Base-by-base conservation (phyloP, 345 rosid genomes). In the Boechera retrofracta region DNA sequence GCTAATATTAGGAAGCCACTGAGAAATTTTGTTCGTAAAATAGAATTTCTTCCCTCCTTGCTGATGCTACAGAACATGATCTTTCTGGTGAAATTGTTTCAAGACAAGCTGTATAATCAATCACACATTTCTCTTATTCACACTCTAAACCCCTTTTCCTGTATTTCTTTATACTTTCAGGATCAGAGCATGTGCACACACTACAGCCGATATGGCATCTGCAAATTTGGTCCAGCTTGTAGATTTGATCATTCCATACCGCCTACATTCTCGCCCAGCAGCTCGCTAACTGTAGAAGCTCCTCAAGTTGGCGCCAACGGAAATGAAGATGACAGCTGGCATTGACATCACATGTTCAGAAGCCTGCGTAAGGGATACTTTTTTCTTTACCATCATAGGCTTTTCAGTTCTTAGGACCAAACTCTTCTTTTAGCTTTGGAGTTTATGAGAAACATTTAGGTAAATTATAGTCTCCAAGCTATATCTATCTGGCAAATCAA, bases 221-320 rank as follows among this genome's bases (percentile, higher is more conserved):
- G 98, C 89, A 96, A 93, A 83, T 96, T 89, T 62, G 99, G 99
- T 18, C 98, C 98, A 65, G 92, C 97, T 41, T 93, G 99, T 83
- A 93, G 85, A 86, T 79, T 79, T 35, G 82, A 79, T 62, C 82
- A 79, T 45, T 73, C 82, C 24, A 21, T 79, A 67, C 87, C 87
- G 26, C 82, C 81, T 54, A 74, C 83, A 60, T 78, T 73, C 74
- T 78, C 64, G 2, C 4, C 78, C 75, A 84, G 71, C 65, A 67
- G 78, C 71, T 73, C 78, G 39, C 79, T 68, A 74, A 29, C 60
- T 13, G n/a, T 73, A 41, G 82, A 73, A 68, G 74, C 67, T 62
- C 71, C 78, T 68, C 82, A 73, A 62, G 39, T 6, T 32, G 44
- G 66, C 12, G 66, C 54, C 59, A 62, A 62, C 7, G 55, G 71